Evolutionary conservation across 2,329 filamentous ascomycete species (phyloP), one percentile per base, ranked within the genome.

Genomic region (Penicillium sp.): DNA sequence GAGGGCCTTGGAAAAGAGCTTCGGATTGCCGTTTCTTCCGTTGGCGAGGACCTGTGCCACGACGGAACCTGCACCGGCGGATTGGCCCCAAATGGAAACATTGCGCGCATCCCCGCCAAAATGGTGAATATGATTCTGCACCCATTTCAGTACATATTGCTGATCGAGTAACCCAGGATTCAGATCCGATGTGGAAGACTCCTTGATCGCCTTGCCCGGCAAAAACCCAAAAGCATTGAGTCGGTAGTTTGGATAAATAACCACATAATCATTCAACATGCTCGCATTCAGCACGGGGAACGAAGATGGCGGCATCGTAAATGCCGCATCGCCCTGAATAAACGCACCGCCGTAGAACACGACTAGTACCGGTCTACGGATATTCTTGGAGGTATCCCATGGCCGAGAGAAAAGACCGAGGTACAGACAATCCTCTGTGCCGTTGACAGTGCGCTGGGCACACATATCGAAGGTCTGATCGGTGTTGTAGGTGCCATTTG

Each of bases 341-440:
- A 85, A 89, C 2, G 80, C 87, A 13, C 86, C 86, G 55, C 86
- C 86, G 68, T 85, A 87, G 69, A 86, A 87, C 3, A 82, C 81
- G 3, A 88, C 81, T 0, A 89, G 79, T 0, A 89, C 85, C 0
- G 86, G 86, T 2, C 83, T 78, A 3, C 82, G 72, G n/a, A 78
- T 40, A 16, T 61, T 45, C 10, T 51, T 19, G 1, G 58, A n/a
- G 0, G 57, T 25, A 0, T 70, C 75, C 85, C 85, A 88, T 3
- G 85, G 86, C 0, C 85, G 80, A 4, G 83, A 81, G 73, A 86
- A 88, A 0, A 89, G 75, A 11, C 84, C 84, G 1, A 89, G 79
- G 62, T 87, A 87, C 14, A 88, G 76, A 65, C 86, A 88, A 67
- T 88, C 85, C 75, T 88, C 86, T 25, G 80, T 80, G 13, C 82